A percentile compares a stretch with the other conserved stretches of the same genome.
Conservation (phyloP, 768 basidiomycete genomes). For the Clitopilus hobsonii region DNA sequence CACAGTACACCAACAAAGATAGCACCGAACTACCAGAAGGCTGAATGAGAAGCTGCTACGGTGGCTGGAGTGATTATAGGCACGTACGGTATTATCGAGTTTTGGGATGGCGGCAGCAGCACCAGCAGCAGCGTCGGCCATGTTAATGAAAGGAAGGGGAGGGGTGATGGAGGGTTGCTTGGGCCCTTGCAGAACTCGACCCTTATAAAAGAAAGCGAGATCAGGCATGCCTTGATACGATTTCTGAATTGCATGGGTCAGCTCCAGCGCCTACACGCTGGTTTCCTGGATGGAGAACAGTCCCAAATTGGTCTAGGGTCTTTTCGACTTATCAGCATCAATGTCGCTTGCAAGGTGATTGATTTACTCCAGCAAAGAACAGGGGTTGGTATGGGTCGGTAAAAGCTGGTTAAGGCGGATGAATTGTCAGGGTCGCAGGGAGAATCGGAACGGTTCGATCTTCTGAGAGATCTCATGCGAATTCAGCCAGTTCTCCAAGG, state of each 20-base stretch:
- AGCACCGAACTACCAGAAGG: conserved; percentile 10
- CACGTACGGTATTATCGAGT: conserved; percentile 8
- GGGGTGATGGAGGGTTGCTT: neutral
- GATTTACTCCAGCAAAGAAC: too few relatives aligned
- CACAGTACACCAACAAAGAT: conserved; percentile 10
- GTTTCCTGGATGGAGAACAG: neutral
- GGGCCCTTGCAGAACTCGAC: neutral
- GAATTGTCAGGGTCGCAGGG: too few relatives aligned
- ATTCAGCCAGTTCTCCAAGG: too few relatives aligned
- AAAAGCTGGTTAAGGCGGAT: too few relatives aligned
- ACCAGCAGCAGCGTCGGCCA: conserved; percentile 7
- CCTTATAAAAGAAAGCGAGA: conserved; percentile 3
- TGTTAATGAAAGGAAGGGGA: neutral
- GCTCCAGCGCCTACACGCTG: neutral
- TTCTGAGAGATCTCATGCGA: too few relatives aligned
- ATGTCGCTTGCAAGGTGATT: neutral
- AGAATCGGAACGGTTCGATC: too few relatives aligned
- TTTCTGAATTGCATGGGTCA: neutral
- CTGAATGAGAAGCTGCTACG: neutral
- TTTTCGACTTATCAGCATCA: neutral
- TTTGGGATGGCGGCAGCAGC: conserved; percentile 4
- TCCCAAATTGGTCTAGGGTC: neutral
- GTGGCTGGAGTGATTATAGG: too few relatives aligned
- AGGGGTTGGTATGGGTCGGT: too few relatives aligned
- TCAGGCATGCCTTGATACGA: too few relatives aligned